Evolutionary conservation across 176 grass and related monocot species (phyloP), one percentile per base, ranked within the genome.

Genomic region (Oryza nivara): DNA sequence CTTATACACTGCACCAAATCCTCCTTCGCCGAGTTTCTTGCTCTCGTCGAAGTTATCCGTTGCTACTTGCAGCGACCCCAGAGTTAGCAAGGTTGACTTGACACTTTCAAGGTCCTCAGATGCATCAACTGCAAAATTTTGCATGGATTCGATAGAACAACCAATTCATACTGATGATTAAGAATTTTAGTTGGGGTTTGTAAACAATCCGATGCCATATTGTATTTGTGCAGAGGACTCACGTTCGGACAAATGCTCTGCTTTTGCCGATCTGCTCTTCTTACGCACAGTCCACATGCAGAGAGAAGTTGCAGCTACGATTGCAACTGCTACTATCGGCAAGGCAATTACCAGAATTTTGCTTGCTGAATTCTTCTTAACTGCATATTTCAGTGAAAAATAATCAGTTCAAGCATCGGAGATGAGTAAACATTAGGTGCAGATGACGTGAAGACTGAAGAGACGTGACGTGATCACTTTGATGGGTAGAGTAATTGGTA

Each of bases 1-100:
- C 86, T 77, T 88, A 76, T 77, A 88, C 38, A 87, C 85, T 25
- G 72, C 20, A 70, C 85, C 85, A 11, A 87, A 87, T 13, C 79
- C 85, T 3, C 79, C 86, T n/a, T 88, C 73, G 1, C 86, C 86
- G 26, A 87, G 49, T 69, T 75, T 84, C 38, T 79, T 61, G 25
- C 25, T 84, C 20, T 83, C 81, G 67, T 47, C 49, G 22, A 74
- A 89, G 70, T 63, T 63, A 63, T 63, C 58, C 7, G 58, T 63
- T 63, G 58, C 58, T n/a, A 63, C 20, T 23, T 80, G 75, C 12
- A 89, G 60, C 6, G 81, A 88, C 25, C 67, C 16, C 22, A 88
- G 25, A 22, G 75, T 44, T 35, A 88, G 12, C n/a, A 79, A 35
- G 58, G 58, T 61, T 63, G 19, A 63, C 58, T 63, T 63, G n/a